phyloP scores from a whole-genome alignment of 1,284 basidiomycete genomes.

The Malassezia slooffiae region DNA sequence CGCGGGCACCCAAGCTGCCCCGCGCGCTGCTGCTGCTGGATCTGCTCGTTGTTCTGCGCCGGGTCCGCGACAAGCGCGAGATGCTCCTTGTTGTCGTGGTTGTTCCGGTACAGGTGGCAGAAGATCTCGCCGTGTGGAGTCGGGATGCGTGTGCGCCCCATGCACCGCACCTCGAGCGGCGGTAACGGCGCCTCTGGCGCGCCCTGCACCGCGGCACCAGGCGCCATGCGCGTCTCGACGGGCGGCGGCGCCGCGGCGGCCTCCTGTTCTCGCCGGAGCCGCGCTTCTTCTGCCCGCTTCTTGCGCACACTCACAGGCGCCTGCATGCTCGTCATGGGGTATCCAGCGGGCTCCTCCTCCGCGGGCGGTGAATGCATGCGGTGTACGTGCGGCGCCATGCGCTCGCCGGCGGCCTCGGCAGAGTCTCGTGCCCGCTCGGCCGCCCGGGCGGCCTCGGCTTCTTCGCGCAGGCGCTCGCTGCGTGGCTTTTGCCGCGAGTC shows the following conservation, averaged over 20 bases:
- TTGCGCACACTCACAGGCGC: slow-evolving; percentile 4
- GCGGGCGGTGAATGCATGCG: no score
- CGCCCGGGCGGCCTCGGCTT: no score
- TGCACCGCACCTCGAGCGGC: slow-evolving; percentile 58
- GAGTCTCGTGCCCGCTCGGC: no score
- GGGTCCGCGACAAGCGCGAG: slow-evolving; percentile 86
- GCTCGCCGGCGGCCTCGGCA: no score
- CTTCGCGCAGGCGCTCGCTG: slow-evolving; percentile 23
- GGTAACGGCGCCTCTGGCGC: slow-evolving; percentile 16
- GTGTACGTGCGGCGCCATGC: no score
- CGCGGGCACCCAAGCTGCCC: slow-evolving; percentile 1
- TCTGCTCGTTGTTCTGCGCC: slow-evolving; percentile 28
- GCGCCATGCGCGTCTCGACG: slow-evolving; percentile 3
- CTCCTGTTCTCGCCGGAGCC: background rate
- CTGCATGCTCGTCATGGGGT: no score
- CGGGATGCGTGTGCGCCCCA: slow-evolving; percentile 91
- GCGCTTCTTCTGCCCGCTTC: slow-evolving; percentile 10
- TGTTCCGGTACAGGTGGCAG: slow-evolving; percentile 82
- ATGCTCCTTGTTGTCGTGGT: slow-evolving; percentile 79
- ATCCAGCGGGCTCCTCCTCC: no score
- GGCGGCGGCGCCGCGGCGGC: background rate
- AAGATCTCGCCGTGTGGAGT: slow-evolving; percentile 90
- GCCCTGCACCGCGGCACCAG: slow-evolving; percentile 12
- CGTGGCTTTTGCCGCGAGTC: slow-evolving; percentile 34
- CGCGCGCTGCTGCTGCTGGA: slow-evolving; percentile 18